Base-by-base conservation (phyloP, 2,329 filamentous ascomycete genomes). In the Pyricularia grisea region DNA sequence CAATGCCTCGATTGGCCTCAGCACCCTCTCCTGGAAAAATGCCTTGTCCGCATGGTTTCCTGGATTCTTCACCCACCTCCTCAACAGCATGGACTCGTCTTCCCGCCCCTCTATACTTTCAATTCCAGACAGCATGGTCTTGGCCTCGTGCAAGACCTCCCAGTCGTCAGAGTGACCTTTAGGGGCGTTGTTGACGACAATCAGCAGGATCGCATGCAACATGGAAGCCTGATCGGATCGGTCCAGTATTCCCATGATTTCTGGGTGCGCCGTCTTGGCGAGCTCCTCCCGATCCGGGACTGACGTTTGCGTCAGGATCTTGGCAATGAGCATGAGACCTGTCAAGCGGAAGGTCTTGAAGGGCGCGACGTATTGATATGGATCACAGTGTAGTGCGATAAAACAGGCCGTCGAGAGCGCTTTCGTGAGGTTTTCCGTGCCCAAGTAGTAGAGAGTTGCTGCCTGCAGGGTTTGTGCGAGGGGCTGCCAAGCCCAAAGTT, bases 171-270 rank as follows among this genome's bases (percentile, higher is more conserved):
- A 79, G 71, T 83, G 81, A 4, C 78, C 81, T 31, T 75, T 72
- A 0, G 80, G 80, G 1, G 78, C 80, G 65, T 81, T 79, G 33
- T 79, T 76, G 25, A 82, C 71, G 14, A 84, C 78, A 72, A 88
- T 79, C 55, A 81, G 77, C 68, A 87, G 77, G 17, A 88, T 74
- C 68, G 82, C 82, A 72, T 88, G 84, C 71, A 83, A 84, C 67
- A 87, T 76, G 11, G 82, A 83, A 3, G 85, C 80, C 71, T 85
- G 84, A 69, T 88, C 85, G 11, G 84, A 80, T 20, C 79, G 78
- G 4, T 75, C 74, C 23, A 87, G 72, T 10, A 71, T 72, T 0
- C 72, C 72, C 17, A 75, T 69, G 1, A 77, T 71, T 63, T 73
- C 73, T 20, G 73, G 72, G 64, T 77, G 66, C 70, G 75, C 28